Percentiles rank a stretch among this genome's conserved stretches.
Conservation (phyloP, 352 stramenopile species). For the Phytophthora melonis region DNA sequence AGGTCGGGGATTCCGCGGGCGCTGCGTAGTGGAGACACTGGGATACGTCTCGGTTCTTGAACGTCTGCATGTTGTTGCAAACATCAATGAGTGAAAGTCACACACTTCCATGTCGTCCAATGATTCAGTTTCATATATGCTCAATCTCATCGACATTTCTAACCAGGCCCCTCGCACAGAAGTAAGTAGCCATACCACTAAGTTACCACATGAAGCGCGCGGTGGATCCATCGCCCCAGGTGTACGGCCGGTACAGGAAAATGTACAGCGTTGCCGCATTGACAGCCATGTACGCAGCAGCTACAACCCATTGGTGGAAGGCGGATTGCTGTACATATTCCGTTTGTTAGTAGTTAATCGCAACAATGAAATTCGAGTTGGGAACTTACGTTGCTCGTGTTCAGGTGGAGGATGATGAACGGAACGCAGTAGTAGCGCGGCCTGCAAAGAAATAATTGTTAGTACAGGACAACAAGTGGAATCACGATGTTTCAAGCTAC, state of each 20-base stretch:
- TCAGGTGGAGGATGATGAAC: constrained; percentile 82
- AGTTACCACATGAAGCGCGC: constrained; percentile 91
- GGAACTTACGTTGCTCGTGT: constrained; percentile 68
- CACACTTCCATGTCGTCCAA: not conserved
- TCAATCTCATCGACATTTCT: constrained; percentile 11
- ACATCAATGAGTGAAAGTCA: not conserved
- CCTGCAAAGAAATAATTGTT: constrained; percentile 32
- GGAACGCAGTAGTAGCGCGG: constrained; percentile 86
- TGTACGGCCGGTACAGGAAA: constrained; percentile 76
- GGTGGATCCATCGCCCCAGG: constrained; percentile 80
- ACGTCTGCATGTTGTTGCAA: constrained; percentile 5
- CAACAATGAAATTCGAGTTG: not conserved
- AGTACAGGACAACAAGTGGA: not conserved
- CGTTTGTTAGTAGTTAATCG: constrained; percentile 10
- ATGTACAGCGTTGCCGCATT: constrained; percentile 80
- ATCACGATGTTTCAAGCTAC: constrained; percentile 21
- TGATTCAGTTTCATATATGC: constrained; percentile 1
- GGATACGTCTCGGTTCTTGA: not conserved
- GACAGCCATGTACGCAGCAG: constrained; percentile 56
- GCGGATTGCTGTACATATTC: constrained; percentile 62
- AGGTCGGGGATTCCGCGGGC: constrained; percentile 21
- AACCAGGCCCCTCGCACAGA: not conserved
- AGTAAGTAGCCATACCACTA: no score
- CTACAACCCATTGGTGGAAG: constrained; percentile 49
- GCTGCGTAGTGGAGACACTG: constrained; percentile 17